Base-by-base conservation (phyloP, 495 filamentous ascomycete genomes). In the Talaromyces stipitatus region DNA sequence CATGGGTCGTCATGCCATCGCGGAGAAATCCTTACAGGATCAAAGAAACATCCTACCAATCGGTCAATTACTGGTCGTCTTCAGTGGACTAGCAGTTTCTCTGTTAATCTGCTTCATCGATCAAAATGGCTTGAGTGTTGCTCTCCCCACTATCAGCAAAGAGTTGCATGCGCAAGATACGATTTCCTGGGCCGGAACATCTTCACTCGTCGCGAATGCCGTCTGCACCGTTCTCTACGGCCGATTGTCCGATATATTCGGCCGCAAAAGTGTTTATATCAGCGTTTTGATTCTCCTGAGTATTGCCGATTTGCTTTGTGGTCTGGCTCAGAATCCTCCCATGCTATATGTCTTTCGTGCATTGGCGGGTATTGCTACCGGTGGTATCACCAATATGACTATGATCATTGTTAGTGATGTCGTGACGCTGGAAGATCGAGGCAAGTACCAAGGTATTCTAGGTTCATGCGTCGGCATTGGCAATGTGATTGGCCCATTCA, bases 151-250 rank as follows among this genome's bases (percentile, higher is more conserved):
- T 10, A 83, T 88, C 59, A 79, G 80, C 33, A 69, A 67, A 51
- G 82, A 85, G 46, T 70, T 88, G 1, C 59, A 80, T 53, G 81
- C 78, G 0, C 61, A 72, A 32, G 71, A 81, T 30, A 85, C 82
- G 14, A 85, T 89, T 22, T 87, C 82, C 0, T 92, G 87, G 88
- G 81, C 87, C 4, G 88, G 86, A n/a, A 90, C 85, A 0, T 87
- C 86, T 3, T 85, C 85, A 23, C 69, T 90, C 18, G 85, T 91
- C 54, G 85, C 85, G 2, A 88, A 87, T 63, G 87, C 85, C 10
- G 82, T 85, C 54, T 88, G 87, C 54, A 81, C 82, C 12, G 78
- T 83, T n/a, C 70, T 83, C 0, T 84, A 83, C 48, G 80, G 81
- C 16, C 73, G 82, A 23, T 61, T 85, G 4, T 83, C 80, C 1